These are phyloP conservation scores for Phytopythium vexans DNA, from an alignment of 352 stramenopile genomes.

Conservation along the genomic window DNA sequence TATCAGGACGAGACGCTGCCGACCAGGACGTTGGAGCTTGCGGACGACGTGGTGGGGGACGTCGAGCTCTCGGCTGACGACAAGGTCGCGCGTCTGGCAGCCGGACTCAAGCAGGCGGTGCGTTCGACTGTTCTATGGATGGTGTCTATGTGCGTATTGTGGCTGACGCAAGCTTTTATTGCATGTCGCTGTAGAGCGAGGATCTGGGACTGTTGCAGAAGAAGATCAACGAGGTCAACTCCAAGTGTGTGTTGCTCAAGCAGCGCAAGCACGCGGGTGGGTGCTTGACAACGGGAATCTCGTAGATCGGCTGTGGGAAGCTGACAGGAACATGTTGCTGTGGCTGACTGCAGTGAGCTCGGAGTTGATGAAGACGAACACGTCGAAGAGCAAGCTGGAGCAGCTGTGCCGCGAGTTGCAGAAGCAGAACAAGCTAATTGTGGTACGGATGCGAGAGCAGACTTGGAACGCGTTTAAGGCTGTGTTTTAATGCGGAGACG, in stretches of 20 bases:
- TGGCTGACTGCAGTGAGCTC: slow-evolving; percentile 36
- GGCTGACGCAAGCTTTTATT: slow-evolving; percentile 2
- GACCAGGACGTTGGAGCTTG: slow-evolving; percentile 24
- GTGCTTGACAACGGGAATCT: neutral
- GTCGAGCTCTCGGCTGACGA: slow-evolving; percentile 33
- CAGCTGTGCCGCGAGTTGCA: slow-evolving; percentile 83
- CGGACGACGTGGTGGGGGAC: slow-evolving; percentile 36
- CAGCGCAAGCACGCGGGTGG: slow-evolving; percentile 64
- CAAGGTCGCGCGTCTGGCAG: slow-evolving; percentile 38
- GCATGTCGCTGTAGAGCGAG: slow-evolving; percentile 33
- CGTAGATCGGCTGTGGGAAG: no score
- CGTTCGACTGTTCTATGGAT: neutral
- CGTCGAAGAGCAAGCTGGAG: slow-evolving; percentile 76
- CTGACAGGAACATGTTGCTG: no score
- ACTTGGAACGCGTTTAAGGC: neutral
- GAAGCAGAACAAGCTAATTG: slow-evolving; percentile 87
- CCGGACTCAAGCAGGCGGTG: slow-evolving; percentile 44
- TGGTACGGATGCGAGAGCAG: slow-evolving; percentile 22
- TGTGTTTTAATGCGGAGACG: neutral
- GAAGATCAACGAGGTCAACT: slow-evolving; percentile 80
- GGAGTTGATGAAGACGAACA: slow-evolving; percentile 59
- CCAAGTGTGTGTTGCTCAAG: slow-evolving; percentile 74
- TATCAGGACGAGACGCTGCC: slow-evolving; percentile 59
- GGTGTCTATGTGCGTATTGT: neutral
- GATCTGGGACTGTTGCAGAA: slow-evolving; percentile 64